A percentile compares a stretch with the other conserved stretches of the same genome.
These are phyloP conservation scores for Candida nitratophila DNA, from an alignment of 805 yeast species.

Conservation along the genomic window DNA sequence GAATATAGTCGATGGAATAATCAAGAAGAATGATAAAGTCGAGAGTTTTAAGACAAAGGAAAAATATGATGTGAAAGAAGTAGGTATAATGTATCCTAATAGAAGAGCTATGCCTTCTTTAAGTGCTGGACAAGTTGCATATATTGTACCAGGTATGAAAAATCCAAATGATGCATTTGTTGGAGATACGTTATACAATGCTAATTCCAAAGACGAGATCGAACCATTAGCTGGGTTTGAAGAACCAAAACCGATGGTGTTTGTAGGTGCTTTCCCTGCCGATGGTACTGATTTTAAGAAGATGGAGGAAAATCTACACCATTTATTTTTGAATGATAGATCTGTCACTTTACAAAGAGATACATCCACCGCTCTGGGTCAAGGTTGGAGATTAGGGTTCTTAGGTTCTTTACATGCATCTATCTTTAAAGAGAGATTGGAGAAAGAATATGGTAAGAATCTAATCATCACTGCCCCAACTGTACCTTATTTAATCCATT, in stretches of 20 bases:
- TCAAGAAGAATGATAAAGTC: constrained; percentile 69
- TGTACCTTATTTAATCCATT: constrained; percentile 81
- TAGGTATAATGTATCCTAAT: constrained; percentile 95
- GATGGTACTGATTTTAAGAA: constrained; percentile 87
- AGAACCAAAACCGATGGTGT: constrained; percentile 97
- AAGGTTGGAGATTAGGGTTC: constrained; percentile 97
- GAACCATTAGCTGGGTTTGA: constrained; percentile 91
- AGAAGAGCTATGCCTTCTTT: constrained; percentile 55
- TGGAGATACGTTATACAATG: constrained; percentile 81
- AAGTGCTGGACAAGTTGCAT: constrained; percentile 91
- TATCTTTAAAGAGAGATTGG: constrained; percentile 85
- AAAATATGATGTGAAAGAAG: constrained; percentile 82
- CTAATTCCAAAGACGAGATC: constrained; percentile 41
- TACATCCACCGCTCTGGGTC: constrained; percentile 89
- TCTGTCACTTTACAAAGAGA: constrained; percentile 86
- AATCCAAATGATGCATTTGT: constrained; percentile 77
- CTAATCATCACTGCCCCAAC: constrained; percentile 92
- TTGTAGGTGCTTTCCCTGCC: constrained; percentile 96
- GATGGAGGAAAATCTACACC: constrained; percentile 84
- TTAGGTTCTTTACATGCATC: constrained; percentile 93
- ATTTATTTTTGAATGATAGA: constrained; percentile 84
- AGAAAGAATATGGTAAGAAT: constrained; percentile 90
- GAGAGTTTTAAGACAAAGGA: constrained; percentile 70
- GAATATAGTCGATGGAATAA: constrained; percentile 74
- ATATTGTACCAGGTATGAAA: constrained; percentile 91